Evolutionary conservation across 305 asterid genomes (phyloP), one percentile per base, ranked within the genome.

Genomic region (Solanum aculeatissimum): DNA sequence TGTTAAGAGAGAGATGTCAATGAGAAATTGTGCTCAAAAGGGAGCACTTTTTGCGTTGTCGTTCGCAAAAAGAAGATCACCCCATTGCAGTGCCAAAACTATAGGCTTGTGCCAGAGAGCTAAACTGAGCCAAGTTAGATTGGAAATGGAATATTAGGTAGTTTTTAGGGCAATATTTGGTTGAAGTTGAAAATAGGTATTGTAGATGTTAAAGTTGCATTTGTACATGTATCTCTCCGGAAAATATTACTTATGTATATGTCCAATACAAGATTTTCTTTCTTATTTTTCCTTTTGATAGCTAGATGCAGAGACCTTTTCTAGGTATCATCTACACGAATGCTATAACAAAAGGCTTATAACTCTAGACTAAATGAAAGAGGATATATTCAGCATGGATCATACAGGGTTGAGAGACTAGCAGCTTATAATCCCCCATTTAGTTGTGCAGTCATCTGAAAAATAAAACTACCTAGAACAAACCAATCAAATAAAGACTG

Each of bases 401-500:
- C 27, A 32, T 29, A 49, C 16, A 66, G 81, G 49, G 51, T 27
- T 40, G 75, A 19, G 79, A 72, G 68, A 79, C 60, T 58, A 57
- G 27, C 29, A 84, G 86, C 53, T 57, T 18, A 87, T 27, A 55
- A 55, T 47, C 51, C 83, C 83, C 60, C 83, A 63, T 84, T 85
- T 84, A 88, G 90, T 87, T 84, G 86, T 86, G 89, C 85, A 86
- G 92, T 89, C 83, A 68, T 89, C 86, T 84, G 70, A 85, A 85
- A 92, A 88, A 85, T 83, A 92, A 85, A 90, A 87, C 94, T 90
- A 91, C 92, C 43, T 7, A 68, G 86, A 89, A 91, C 88, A 85
- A 87, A 86, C 70, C 86, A 85, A 87, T 86, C 87, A 90, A 27
- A 74, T 57, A 21, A 40, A 84, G 45, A 77, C 29, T 49, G 78